Evolutionary conservation across 192 early-diverging fungal species (phyloP).

Genomic region (Rhizophagus sp.): DNA sequence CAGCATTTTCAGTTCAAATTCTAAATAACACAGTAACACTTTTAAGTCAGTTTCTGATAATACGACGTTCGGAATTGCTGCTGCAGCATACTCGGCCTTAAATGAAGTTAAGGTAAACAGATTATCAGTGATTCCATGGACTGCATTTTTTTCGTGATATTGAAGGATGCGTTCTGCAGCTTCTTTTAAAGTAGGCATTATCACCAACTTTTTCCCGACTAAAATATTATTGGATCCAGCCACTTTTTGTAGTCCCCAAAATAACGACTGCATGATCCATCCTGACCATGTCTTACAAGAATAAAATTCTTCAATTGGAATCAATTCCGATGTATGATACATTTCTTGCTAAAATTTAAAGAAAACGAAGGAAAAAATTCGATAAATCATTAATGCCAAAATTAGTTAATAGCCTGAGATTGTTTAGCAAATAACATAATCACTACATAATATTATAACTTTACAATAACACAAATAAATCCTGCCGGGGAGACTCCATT

Average conservation of each 20-base stretch:
- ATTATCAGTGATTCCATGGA: conserved; percentile 25
- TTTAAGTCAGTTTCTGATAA: conserved; percentile 38
- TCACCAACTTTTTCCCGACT: not conserved
- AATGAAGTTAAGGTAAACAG: conserved; percentile 25
- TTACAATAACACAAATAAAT: conserved; percentile 14
- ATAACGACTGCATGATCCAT: conserved; percentile 1
- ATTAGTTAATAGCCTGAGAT: no score
- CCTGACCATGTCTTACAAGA: not conserved
- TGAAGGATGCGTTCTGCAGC: not conserved
- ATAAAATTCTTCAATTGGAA: not conserved
- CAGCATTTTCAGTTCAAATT: conserved; percentile 21
- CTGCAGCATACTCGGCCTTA: conserved; percentile 14
- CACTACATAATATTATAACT: not conserved
- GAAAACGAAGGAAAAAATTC: not conserved
- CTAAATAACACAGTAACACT: conserved; percentile 37
- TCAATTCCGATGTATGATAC: not conserved
- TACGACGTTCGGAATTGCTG: conserved; percentile 2
- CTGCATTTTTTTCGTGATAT: conserved; percentile 16
- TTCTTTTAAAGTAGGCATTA: conserved; percentile 14
- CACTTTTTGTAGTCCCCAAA: not conserved
- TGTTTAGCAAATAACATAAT: not conserved
- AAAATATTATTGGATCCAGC: not conserved
- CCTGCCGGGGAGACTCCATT: not conserved
- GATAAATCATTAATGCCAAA: no score
- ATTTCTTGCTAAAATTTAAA: conserved; percentile 13